Conservation (phyloP, 352 stramenopile species). For the Pythium folliculosum region DNA sequence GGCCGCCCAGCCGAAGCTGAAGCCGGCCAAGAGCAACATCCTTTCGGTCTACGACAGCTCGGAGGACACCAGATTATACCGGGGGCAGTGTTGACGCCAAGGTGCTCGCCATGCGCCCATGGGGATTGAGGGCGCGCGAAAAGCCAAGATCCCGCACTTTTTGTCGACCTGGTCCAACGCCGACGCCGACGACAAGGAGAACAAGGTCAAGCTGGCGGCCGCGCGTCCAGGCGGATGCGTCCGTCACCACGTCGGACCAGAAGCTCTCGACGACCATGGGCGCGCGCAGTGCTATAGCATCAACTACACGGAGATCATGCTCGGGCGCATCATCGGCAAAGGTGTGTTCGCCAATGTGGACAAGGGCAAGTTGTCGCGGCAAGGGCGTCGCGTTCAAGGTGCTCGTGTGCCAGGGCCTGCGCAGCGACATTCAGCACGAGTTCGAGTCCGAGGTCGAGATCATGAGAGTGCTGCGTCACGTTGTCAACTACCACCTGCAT, state of each 20-base stretch:
- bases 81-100: conserved; percentile 36
- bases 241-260: not conserved
- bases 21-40: conserved; percentile 28
- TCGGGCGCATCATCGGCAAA: conserved; percentile 67
- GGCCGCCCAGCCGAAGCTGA: conserved; percentile 24
- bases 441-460: conserved; percentile 76
- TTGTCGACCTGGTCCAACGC: conserved; percentile 69
- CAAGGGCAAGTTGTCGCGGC: conserved; percentile 63
- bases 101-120: conserved; percentile 49
- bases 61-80: conserved; percentile 22
- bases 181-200: conserved; percentile 44
- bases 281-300: conserved; percentile 48
- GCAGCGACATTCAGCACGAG: conserved; percentile 61
- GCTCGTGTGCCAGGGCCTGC: conserved; percentile 66
- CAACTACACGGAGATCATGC: conserved; percentile 56
- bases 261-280: not conserved
- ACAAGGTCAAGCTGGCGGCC: conserved; percentile 9
- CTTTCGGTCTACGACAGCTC: conserved; percentile 23
- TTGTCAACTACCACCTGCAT: conserved; percentile 95
- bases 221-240: conserved; percentile 4
- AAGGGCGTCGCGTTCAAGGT: conserved; percentile 70
- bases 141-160: conserved; percentile 76
- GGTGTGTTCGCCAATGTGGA: conserved; percentile 70
- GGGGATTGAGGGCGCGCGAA: conserved; percentile 62
- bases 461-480: conserved; percentile 89